phyloP scores from a whole-genome alignment of 176 grass and related monocot species.

The Phoenix roebelenii region DNA sequence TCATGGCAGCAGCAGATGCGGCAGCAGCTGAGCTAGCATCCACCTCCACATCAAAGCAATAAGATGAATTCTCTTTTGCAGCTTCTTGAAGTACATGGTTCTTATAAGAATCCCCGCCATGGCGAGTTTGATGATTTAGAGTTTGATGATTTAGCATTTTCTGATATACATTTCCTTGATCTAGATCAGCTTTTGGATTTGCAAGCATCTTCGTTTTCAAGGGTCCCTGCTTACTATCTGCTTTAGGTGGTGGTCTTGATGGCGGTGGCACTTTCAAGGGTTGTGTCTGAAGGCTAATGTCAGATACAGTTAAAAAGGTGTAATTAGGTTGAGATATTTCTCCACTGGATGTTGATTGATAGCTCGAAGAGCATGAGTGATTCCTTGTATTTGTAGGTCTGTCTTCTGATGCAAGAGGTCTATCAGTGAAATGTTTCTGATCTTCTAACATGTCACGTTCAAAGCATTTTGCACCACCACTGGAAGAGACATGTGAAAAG shows the following conservation, averaged over 20 bases:
- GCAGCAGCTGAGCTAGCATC: conserved; percentile 57
- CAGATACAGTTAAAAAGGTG: conserved; percentile 49
- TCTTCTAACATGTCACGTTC: conserved; percentile 18
- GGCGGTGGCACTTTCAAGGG: conserved; percentile 49
- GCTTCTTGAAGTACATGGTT: conserved; percentile 10
- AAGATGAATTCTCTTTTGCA: conserved; percentile 20
- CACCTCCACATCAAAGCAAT: conserved; percentile 42
- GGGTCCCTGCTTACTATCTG: conserved; percentile 30
- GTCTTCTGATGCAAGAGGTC: conserved; percentile 21
- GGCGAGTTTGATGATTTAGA: background rate
- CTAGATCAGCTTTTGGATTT: conserved; percentile 12
- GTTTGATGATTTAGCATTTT: background rate
- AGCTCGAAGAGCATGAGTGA: conserved; percentile 28
- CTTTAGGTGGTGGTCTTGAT: conserved; percentile 43
- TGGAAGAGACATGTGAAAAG: conserved; percentile 16
- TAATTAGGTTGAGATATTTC: conserved; percentile 36
- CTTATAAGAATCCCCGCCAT: conserved; percentile 4
- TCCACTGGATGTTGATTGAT: conserved; percentile 51
- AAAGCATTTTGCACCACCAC: conserved; percentile 14
- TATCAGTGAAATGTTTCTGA: conserved; percentile 16
- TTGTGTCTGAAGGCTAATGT: conserved; percentile 37
- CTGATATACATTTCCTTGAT: conserved; percentile 6
- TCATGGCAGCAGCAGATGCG: conserved; percentile 49
- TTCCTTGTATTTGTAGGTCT: conserved; percentile 26
- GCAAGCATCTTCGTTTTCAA: conserved; percentile 9